Conservation (phyloP, 2,329 filamentous ascomycete species). For the Epichloe typhina region DNA sequence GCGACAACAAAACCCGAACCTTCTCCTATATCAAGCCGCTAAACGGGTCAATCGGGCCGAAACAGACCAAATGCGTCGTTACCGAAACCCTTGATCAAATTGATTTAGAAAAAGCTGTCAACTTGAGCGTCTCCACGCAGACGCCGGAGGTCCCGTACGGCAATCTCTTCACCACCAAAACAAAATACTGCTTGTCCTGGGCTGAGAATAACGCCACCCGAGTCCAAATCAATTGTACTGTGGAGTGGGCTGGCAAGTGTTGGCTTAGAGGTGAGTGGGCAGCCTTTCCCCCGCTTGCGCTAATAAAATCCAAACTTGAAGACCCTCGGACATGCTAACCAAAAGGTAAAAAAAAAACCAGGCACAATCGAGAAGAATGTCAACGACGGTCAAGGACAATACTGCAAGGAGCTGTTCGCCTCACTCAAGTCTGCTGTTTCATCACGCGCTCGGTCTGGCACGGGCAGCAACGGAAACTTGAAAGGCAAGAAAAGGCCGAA, state of each 20-base stretch:
- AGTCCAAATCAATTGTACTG: conserved; percentile 73
- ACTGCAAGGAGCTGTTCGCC: conserved; percentile 67
- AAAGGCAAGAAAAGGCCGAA: conserved; percentile 52
- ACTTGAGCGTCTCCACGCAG: conserved; percentile 69
- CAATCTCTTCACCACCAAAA: conserved; percentile 83
- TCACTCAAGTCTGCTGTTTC: conserved; percentile 61
- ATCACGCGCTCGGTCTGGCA: conserved; percentile 42
- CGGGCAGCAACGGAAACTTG: conserved; percentile 28
- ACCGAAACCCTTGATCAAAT: conserved; percentile 71
- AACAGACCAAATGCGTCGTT: conserved; percentile 87
- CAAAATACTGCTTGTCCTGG: conserved; percentile 90
- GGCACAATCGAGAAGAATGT: conserved; percentile 93
- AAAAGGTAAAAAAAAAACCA: conserved; percentile 20
- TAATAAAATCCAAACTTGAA: no score
- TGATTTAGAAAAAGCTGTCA: conserved; percentile 78
- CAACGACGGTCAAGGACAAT: conserved; percentile 74
- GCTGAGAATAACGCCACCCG: conserved; percentile 74
- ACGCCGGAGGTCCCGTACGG: conserved; percentile 93
- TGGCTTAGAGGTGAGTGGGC: conserved; percentile 73
- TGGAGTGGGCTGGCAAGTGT: conserved; percentile 96
- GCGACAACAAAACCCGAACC: conserved; percentile 59
- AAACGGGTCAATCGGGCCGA: conserved; percentile 71
- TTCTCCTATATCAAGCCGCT: conserved; percentile 91
- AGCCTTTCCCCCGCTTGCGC: no score
- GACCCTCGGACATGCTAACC: no score